Conservation (phyloP, 345 rosid species). For the sweet orange (Citrus sinensis) region DNA sequence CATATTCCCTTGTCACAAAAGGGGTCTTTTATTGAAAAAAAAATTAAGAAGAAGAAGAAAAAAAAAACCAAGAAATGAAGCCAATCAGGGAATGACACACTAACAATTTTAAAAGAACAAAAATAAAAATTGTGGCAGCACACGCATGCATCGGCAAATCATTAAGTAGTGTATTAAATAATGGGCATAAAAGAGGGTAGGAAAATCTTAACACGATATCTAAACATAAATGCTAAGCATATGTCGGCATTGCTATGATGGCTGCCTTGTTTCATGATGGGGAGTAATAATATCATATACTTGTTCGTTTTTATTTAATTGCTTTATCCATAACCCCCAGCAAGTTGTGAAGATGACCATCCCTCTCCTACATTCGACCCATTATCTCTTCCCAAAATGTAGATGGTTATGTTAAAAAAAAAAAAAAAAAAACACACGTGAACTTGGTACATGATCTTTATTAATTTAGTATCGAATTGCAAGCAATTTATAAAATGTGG, state of each 20-base stretch:
- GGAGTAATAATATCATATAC: slow-evolving; percentile 11
- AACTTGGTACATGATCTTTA: too few species aligned
- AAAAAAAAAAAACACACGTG: too few species aligned
- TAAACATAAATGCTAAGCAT: not conserved
- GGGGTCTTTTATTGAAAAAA: too few species aligned
- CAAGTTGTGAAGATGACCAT: slow-evolving; percentile 7
- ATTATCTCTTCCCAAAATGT: not conserved
- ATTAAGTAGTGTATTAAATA: not conserved
- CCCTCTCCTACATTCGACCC: slow-evolving; percentile 11
- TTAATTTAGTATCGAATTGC: too few species aligned
- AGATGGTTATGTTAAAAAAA: too few species aligned
- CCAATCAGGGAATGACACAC: too few species aligned
- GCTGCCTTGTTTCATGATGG: slow-evolving; percentile 25
- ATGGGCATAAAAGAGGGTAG: not conserved
- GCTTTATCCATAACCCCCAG: slow-evolving; percentile 21
- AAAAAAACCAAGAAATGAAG: too few species aligned
- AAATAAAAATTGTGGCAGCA: not conserved
- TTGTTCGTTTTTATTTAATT: slow-evolving; percentile 17
- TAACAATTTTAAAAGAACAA: not conserved
- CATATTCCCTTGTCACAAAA: too few species aligned
- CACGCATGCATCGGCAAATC: slow-evolving; percentile 22
- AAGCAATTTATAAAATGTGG: too few species aligned
- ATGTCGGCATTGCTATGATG: not conserved
- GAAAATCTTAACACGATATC: slow-evolving; percentile 13
- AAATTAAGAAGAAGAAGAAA: too few species aligned